These are phyloP conservation scores for Termitomyces bulborhizus DNA, from an alignment of 768 basidiomycete species.

Conservation along the genomic window DNA sequence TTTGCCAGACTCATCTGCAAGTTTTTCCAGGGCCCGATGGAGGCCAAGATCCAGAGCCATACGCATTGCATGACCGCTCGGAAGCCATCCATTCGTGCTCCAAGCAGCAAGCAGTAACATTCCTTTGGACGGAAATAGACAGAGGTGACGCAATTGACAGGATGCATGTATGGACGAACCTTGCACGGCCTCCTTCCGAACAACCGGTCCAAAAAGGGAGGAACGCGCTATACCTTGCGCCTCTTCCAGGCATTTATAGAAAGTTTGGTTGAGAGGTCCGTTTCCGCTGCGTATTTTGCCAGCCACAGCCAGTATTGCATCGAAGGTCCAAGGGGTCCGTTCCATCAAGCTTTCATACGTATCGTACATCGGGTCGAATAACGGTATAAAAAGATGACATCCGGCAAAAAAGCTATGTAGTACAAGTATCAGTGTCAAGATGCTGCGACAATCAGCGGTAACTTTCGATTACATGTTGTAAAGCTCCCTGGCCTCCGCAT, in stretches of 20 bases:
- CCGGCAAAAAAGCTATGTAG: constrained; percentile 84
- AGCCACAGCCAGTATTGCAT: constrained; percentile 88
- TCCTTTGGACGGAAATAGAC: constrained; percentile 35
- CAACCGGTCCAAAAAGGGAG: constrained; percentile 89
- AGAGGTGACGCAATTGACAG: constrained; percentile 13
- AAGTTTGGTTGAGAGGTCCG: constrained; percentile 76
- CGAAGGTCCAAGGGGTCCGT: constrained; percentile 93
- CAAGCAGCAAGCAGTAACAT: constrained; percentile 91
- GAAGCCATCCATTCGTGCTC: constrained; percentile 93
- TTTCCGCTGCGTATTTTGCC: constrained; percentile 89
- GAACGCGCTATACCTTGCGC: constrained; percentile 94
- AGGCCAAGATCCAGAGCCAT: constrained; percentile 94
- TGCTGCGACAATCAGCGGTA: constrained; percentile 21
- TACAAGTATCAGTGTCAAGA: constrained; percentile 29
- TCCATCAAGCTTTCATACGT: constrained; percentile 89
- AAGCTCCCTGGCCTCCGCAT: constrained; percentile 82
- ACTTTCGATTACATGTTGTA: constrained; percentile 72
- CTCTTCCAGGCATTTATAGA: constrained; percentile 89
- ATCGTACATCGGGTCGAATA: constrained; percentile 91
- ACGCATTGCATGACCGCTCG: constrained; percentile 92
- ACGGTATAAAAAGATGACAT: constrained; percentile 93
- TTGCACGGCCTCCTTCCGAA: constrained; percentile 92
- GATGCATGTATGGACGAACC: constrained; percentile 36
- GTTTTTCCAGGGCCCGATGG: constrained; percentile 87
- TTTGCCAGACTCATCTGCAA: constrained; percentile 71